A percentile compares a stretch with the other conserved stretches of the same genome.
These are phyloP conservation scores for Tricholoma sp. DNA, from an alignment of 768 basidiomycete species.

Conservation along the genomic window DNA sequence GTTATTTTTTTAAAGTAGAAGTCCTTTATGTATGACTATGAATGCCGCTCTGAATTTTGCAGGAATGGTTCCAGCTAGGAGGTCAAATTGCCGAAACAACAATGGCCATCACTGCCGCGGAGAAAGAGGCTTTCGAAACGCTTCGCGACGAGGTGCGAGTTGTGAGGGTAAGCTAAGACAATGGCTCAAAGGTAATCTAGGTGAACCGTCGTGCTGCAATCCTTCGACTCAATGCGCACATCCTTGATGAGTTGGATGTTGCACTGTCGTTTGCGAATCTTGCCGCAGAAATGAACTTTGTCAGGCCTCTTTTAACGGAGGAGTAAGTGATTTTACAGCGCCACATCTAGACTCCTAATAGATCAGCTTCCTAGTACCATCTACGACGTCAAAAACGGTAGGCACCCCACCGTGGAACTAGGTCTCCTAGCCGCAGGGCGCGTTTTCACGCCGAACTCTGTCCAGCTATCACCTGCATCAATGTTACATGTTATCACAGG, in stretches of 20 bases:
- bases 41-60: background rate
- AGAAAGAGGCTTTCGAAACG: constrained; percentile 68
- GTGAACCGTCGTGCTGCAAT: constrained; percentile 51
- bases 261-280: constrained; percentile 74
- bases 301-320: constrained; percentile 62
- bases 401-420: constrained; percentile 91
- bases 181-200: constrained; percentile 30
- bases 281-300: constrained; percentile 73
- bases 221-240: constrained; percentile 68
- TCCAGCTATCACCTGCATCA: constrained; percentile 52
- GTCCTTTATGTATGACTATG: background rate
- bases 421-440: constrained; percentile 72
- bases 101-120: constrained; percentile 45
- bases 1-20: constrained; percentile 60
- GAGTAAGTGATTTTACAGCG: constrained; percentile 37
- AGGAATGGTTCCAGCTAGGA: constrained; percentile 80
- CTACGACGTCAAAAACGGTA: constrained; percentile 70
- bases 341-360: background rate
- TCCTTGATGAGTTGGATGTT: constrained; percentile 87
- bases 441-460: constrained; percentile 80
- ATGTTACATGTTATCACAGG: constrained; percentile 85
- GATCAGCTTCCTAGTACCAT: constrained; percentile 33
- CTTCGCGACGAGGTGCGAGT: constrained; percentile 58
- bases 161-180: background rate
- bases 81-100: constrained; percentile 56